Percentiles rank a stretch among this genome's conserved stretches.
Conservation (phyloP, 108 stramenopile genomes). For the Cyclotella kingstonii region DNA sequence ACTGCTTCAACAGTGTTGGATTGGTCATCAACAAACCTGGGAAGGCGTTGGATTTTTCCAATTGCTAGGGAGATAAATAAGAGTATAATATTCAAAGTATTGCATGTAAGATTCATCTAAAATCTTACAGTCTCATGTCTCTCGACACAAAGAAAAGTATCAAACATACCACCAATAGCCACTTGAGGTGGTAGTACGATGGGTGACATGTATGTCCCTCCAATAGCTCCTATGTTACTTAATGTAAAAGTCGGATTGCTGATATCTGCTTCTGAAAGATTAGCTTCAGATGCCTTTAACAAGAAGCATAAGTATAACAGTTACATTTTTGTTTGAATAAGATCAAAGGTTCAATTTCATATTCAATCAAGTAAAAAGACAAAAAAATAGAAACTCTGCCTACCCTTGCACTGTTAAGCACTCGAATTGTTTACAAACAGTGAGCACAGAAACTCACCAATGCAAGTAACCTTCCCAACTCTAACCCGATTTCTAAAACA, state of each 20-base stretch:
- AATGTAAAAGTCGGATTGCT: constrained; percentile 88
- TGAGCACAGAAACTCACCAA: constrained; percentile 41
- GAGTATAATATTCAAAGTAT: neutral
- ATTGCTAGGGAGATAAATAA: constrained; percentile 51
- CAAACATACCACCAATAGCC: constrained; percentile 77
- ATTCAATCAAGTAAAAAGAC: neutral
- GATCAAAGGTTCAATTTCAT: neutral
- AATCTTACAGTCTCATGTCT: no score
- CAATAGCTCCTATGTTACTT: constrained; percentile 97
- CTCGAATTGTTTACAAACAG: no score
- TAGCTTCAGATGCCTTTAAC: constrained; percentile 41
- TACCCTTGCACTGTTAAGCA: no score
- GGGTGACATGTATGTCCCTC: constrained; percentile 94
- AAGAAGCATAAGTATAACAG: neutral
- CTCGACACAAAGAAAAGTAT: no score
- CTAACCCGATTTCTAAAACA: constrained; percentile 84
- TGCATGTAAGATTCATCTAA: no score
- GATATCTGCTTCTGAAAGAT: constrained; percentile 76
- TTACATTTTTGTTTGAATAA: neutral
- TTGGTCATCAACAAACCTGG: constrained; percentile 70
- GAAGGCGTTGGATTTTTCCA: constrained; percentile 89
- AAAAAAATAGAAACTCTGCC: no score
- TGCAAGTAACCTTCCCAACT: constrained; percentile 76
- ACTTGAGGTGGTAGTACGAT: constrained; percentile 90
- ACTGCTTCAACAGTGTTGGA: constrained; percentile 64